A percentile compares a stretch with the other conserved stretches of the same genome.
phyloP scores from a whole-genome alignment of 768 basidiomycete species.

The Termitomyces sp. region DNA sequence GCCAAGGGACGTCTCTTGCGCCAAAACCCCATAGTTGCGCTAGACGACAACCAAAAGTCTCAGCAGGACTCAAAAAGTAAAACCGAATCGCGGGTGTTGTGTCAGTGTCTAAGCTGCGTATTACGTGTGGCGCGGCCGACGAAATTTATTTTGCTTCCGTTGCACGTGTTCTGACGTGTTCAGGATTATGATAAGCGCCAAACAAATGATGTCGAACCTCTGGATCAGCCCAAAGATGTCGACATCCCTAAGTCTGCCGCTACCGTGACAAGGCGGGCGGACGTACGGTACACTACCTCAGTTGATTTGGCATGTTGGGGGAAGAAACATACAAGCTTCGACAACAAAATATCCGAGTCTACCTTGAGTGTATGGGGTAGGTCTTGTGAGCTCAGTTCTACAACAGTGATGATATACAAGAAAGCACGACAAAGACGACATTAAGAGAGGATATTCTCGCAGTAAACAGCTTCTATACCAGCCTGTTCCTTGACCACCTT shows the following conservation, averaged over 20 bases:
- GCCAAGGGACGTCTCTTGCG: not conserved
- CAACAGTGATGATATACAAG: not conserved
- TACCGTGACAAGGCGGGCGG: too few relatives aligned
- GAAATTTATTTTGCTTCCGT: not conserved
- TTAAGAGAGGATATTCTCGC: not conserved
- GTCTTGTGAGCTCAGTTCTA: too few relatives aligned
- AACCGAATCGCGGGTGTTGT: slow-evolving; percentile 6
- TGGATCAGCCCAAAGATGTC: not conserved
- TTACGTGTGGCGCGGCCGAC: not conserved
- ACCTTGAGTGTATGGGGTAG: too few relatives aligned
- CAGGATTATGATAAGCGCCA: not conserved
- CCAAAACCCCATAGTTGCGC: not conserved
- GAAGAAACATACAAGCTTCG: not conserved
- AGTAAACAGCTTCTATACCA: not conserved
- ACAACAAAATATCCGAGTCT: not conserved
- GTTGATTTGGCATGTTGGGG: not conserved
- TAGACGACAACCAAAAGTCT: not conserved
- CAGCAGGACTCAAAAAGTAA: slow-evolving; percentile 3
- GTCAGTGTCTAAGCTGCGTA: slow-evolving; percentile 5
- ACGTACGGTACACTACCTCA: too few relatives aligned
- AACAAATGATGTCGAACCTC: not conserved
- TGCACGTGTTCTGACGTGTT: not conserved
- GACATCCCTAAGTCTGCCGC: too few relatives aligned
- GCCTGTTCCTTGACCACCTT: not conserved
- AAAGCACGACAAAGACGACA: not conserved